These are phyloP conservation scores for Papiliotrema terrestris DNA, from an alignment of 1,284 basidiomycete genomes.

Conservation along the genomic window DNA sequence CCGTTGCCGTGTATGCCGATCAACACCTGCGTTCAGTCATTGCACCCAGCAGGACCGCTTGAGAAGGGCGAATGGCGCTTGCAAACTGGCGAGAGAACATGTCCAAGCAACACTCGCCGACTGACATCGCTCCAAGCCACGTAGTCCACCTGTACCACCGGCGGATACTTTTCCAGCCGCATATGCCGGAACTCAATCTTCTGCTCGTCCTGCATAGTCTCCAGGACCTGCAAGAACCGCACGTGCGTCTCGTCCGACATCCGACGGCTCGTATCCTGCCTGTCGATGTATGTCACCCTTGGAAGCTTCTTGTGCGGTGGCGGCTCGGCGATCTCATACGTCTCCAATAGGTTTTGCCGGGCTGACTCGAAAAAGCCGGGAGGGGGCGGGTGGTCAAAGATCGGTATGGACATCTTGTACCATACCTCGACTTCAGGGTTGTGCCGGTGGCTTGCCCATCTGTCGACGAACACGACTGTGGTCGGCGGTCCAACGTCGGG, in stretches of 20 bases:
- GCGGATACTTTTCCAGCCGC: constrained; percentile 10
- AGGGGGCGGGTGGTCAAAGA: constrained; percentile 18
- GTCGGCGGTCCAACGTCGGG: background rate
- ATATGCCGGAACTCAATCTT: constrained; percentile 10
- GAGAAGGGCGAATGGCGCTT: too few species aligned
- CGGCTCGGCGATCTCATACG: background rate
- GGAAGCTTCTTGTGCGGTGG: background rate
- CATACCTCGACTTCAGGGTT: constrained; percentile 18
- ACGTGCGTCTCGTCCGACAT: constrained; percentile 14
- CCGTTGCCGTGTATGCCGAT: constrained; percentile 25
- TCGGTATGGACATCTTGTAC: constrained; percentile 32
- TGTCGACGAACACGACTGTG: constrained; percentile 28
- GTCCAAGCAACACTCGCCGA: background rate
- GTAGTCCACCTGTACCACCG: constrained; percentile 9
- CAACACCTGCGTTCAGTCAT: constrained; percentile 13
- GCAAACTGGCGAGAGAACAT: background rate
- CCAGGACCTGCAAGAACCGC: constrained; percentile 13
- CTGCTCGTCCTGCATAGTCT: constrained; percentile 9
- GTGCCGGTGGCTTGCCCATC: constrained; percentile 28
- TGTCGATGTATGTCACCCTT: constrained; percentile 31
- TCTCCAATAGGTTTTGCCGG: constrained; percentile 6
- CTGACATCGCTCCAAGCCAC: constrained; percentile 16
- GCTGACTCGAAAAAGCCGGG: constrained; percentile 20
- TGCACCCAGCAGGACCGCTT: background rate
- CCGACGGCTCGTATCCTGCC: constrained; percentile 20